Percentiles rank a stretch among this genome's conserved stretches.
phyloP scores from a whole-genome alignment of 352 stramenopile genomes.

The Thraustochytrium striatum region DNA sequence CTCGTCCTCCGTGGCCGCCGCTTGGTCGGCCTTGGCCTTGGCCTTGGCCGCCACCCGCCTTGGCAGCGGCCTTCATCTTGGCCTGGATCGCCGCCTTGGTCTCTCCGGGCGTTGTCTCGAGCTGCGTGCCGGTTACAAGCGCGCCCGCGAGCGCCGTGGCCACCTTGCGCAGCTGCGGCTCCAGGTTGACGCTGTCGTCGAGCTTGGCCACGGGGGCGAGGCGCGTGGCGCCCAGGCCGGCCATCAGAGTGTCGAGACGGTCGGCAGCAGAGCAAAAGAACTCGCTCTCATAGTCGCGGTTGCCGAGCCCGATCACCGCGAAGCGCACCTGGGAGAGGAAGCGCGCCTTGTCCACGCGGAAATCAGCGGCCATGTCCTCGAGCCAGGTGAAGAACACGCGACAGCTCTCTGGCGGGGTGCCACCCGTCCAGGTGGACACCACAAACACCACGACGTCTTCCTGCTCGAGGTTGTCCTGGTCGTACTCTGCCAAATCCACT shows the following conservation, averaged over 20 bases:
- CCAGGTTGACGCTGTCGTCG: slow-evolving; percentile 75
- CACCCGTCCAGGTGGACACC: slow-evolving; percentile 75
- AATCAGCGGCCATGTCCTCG: slow-evolving; percentile 77
- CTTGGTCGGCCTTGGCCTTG: slow-evolving; percentile 61
- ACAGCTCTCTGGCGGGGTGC: slow-evolving; percentile 67
- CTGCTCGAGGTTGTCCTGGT: slow-evolving; percentile 74
- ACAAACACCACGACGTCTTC: slow-evolving; percentile 73
- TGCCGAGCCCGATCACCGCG: slow-evolving; percentile 75
- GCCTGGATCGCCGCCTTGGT: not conserved
- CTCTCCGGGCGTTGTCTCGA: too few relatives aligned
- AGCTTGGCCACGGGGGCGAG: slow-evolving; percentile 64
- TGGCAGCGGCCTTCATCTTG: too few relatives aligned
- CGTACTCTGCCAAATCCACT: not conserved
- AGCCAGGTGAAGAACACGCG: slow-evolving; percentile 75
- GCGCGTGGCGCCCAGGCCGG: slow-evolving; percentile 62
- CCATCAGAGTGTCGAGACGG: slow-evolving; percentile 65
- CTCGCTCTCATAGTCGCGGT: slow-evolving; percentile 74
- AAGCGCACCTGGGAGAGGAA: slow-evolving; percentile 66
- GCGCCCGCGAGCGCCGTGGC: slow-evolving; percentile 68
- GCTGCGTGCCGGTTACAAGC: too few relatives aligned
- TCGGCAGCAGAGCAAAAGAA: slow-evolving; percentile 73
- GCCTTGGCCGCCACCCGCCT: slow-evolving; percentile 59
- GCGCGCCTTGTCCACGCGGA: slow-evolving; percentile 74
- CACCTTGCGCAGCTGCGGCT: slow-evolving; percentile 72
- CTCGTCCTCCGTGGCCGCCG: slow-evolving; percentile 58